Conservation (phyloP, 345 rosid species). For the Brassica incana region DNA sequence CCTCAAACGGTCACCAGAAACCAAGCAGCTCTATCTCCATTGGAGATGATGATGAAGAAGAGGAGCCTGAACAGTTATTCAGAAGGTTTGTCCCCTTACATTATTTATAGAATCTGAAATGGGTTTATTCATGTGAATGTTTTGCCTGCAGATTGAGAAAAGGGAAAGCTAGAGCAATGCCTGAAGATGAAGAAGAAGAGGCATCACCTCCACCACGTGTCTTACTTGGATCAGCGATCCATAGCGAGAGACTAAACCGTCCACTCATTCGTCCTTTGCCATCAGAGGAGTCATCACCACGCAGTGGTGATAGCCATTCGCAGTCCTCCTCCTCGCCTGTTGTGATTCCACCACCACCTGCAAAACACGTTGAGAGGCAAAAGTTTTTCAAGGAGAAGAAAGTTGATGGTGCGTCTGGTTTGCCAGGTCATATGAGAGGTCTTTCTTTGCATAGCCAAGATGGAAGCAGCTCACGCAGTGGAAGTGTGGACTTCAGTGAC, state of each 20-base stretch:
- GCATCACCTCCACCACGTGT: conserved; percentile 44
- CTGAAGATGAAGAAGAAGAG: conserved; percentile 77
- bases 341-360: conserved; percentile 93
- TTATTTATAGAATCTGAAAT: neutral
- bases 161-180: conserved; percentile 86
- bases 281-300: conserved; percentile 40
- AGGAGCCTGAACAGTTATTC: conserved; percentile 84
- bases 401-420: conserved; percentile 46
- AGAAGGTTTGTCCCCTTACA: conserved; percentile 56
- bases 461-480: conserved; percentile 82
- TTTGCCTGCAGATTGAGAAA: conserved; percentile 60
- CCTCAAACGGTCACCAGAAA: conserved; percentile 44
- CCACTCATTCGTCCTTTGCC: conserved; percentile 75
- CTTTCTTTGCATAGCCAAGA: conserved; percentile 76
- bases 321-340: conserved; percentile 46
- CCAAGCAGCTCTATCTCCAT: conserved; percentile 44
- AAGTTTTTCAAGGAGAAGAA: conserved; percentile 82
- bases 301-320: conserved; percentile 35
- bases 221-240: conserved; percentile 51
- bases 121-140: conserved; percentile 12
- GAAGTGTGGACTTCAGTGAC: conserved; percentile 72
- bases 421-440: conserved; percentile 68
- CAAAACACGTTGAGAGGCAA: conserved; percentile 86
- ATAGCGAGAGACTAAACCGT: conserved; percentile 64
- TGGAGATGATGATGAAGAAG: conserved; percentile 67